Percentiles rank a stretch among this genome's conserved stretches.
These are phyloP conservation scores for Takashimella koratensis DNA, from an alignment of 1,284 basidiomycete species.

Conservation along the genomic window DNA sequence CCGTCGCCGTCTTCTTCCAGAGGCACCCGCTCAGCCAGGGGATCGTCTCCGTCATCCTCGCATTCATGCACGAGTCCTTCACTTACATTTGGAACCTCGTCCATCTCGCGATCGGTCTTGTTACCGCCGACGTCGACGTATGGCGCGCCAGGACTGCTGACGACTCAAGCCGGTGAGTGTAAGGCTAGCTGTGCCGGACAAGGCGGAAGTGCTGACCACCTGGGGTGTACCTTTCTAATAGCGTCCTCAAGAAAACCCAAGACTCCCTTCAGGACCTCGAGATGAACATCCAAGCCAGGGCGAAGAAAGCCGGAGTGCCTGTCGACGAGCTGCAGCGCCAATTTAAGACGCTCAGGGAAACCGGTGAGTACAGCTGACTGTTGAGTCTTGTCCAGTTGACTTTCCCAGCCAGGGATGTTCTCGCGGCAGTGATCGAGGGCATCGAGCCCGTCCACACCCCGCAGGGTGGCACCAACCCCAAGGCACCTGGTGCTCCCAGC, in stretches of 20 bases:
- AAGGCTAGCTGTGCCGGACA: too few species aligned
- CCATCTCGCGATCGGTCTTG: conserved; percentile 5
- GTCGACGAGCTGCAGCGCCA: conserved; percentile 12
- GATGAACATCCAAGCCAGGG: conserved; percentile 17
- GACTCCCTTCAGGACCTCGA: conserved; percentile 11
- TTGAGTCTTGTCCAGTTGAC: neutral
- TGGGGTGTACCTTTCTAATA: conserved; percentile 7
- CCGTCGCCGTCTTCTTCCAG: conserved; percentile 25
- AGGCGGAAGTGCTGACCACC: too few species aligned
- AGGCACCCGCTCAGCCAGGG: conserved; percentile 27
- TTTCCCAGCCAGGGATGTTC: neutral
- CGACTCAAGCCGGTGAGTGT: conserved; percentile 12
- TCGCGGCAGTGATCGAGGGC: neutral
- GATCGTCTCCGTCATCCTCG: conserved; percentile 11
- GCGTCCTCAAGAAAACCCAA: conserved; percentile 7
- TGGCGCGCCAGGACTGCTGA: conserved; percentile 8
- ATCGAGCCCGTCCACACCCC: neutral
- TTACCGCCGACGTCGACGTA: conserved; percentile 9
- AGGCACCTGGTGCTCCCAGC: conserved; percentile 18
- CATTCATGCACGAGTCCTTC: conserved; percentile 22
- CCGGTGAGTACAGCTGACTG: neutral
- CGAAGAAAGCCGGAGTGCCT: conserved; percentile 25
- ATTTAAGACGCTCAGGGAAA: neutral
- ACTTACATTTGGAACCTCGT: conserved; percentile 11
- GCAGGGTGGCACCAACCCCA: conserved; percentile 11